Conservation (phyloP, 371 early-diverging fungal species). For the Quaeritorhiza haematococci region DNA sequence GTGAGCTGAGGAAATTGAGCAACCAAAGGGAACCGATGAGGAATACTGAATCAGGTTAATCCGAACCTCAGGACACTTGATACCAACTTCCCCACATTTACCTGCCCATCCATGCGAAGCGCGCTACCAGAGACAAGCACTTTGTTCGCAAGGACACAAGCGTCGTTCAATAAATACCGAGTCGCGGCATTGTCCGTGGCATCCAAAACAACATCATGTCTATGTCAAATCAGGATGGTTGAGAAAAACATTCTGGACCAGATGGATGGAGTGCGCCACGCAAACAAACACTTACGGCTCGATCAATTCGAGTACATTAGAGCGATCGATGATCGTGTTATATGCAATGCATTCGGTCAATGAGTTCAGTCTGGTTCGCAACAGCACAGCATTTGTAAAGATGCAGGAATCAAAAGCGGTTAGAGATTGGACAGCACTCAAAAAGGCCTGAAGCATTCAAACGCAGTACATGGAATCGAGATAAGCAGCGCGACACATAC, state of each 20-base stretch:
- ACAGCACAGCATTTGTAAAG: neutral
- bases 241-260: neutral
- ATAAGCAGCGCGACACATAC: slow-evolving; percentile 2
- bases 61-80: no score
- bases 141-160: slow-evolving; percentile 76
- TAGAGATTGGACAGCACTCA: no score
- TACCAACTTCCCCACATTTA: no score
- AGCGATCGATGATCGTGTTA: slow-evolving; percentile 33
- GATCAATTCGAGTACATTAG: slow-evolving; percentile 46
- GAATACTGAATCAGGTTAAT: no score
- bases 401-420: no score
- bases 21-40: neutral
- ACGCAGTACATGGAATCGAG: no score
- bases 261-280: no score
- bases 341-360: slow-evolving; percentile 28
- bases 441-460: no score
- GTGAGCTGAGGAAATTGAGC: slow-evolving; percentile 52
- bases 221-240: no score
- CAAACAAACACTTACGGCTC: slow-evolving; percentile 17
- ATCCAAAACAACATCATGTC: slow-evolving; percentile 85
- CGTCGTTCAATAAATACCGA: slow-evolving; percentile 94
- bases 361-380: slow-evolving; percentile 29
- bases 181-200: slow-evolving; percentile 96
- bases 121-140: slow-evolving; percentile 94
- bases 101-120: slow-evolving; percentile 90